A percentile compares a stretch with the other conserved stretches of the same genome.
Conservation (phyloP, 192 early-diverging fungal species). For the Coemansia sp. region DNA sequence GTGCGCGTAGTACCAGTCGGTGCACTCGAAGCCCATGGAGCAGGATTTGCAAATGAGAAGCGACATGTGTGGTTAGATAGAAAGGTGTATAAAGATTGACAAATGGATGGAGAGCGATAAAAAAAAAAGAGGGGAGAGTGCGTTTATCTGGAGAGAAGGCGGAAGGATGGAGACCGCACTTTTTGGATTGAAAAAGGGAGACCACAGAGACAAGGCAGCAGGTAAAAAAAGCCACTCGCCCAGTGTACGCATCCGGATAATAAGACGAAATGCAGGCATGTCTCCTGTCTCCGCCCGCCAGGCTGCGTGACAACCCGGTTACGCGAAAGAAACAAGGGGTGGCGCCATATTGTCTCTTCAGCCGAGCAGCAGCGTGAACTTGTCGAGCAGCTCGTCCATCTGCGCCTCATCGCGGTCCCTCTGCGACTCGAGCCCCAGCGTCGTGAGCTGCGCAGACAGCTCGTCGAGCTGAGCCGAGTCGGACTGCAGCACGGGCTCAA, state of each 20-base stretch:
- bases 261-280: too few relatives aligned
- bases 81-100: background rate
- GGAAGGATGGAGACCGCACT: too few relatives aligned
- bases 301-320: too few relatives aligned
- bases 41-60: conserved; percentile 23
- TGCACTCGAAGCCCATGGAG: conserved; percentile 37
- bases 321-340: too few relatives aligned
- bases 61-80: background rate
- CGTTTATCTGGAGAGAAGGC: too few relatives aligned
- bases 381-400: conserved; percentile 20
- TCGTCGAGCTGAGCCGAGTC: conserved; percentile 25
- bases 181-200: too few relatives aligned
- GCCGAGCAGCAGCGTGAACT: conserved; percentile 24
- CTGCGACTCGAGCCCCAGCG: conserved; percentile 8
- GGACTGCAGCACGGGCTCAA: background rate
- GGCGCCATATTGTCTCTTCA: too few relatives aligned
- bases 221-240: too few relatives aligned
- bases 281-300: too few relatives aligned
- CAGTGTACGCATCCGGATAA: too few relatives aligned
- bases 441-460: conserved; percentile 26
- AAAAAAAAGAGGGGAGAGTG: too few relatives aligned
- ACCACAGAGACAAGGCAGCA: background rate
- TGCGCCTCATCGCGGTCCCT: conserved; percentile 15
- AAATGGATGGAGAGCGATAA: background rate
- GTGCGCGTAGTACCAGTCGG: conserved; percentile 44